Conservation (phyloP, 2,329 filamentous ascomycete genomes). For the Monilinia laxa region DNA sequence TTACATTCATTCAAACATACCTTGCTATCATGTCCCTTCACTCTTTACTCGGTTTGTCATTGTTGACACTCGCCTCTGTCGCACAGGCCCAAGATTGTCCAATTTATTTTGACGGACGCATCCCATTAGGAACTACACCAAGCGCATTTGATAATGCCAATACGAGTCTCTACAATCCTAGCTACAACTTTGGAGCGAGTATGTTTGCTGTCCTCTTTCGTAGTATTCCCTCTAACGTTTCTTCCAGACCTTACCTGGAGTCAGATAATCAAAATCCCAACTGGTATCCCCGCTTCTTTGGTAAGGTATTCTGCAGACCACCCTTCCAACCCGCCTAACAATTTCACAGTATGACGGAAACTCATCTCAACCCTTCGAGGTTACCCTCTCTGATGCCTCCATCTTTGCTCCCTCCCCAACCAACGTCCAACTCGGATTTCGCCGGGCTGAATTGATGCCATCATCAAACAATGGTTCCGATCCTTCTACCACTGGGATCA, state of each 20-base stretch:
- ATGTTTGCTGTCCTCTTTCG: constrained; percentile 14
- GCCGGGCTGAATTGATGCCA: constrained; percentile 57
- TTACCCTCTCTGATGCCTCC: constrained; percentile 48
- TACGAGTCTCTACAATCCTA: constrained; percentile 51
- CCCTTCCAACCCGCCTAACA: not conserved
- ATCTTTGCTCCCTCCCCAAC: constrained; percentile 55
- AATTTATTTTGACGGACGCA: constrained; percentile 50
- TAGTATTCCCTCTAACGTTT: not conserved
- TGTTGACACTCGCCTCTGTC: constrained; percentile 27
- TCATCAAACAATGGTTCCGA: constrained; percentile 49
- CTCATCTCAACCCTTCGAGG: constrained; percentile 21
- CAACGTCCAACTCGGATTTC: constrained; percentile 57
- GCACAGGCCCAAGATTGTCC: constrained; percentile 41
- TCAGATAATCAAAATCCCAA: constrained; percentile 51
- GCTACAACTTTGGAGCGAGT: constrained; percentile 53
- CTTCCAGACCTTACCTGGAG: constrained; percentile 49
- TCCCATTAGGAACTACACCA: constrained; percentile 43
- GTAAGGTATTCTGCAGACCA: constrained; percentile 36
- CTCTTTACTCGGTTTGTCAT: constrained; percentile 19
- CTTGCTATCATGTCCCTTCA: constrained; percentile 24
- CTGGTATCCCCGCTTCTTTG: constrained; percentile 42
- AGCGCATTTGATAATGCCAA: constrained; percentile 44
- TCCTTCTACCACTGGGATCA: constrained; percentile 52
- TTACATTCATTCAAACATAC: constrained; percentile 1
- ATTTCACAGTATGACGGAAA: constrained; percentile 29